Percentiles rank a stretch among this genome's conserved stretches.
phyloP scores from a whole-genome alignment of 345 rosid species.

The Camelina laxa region DNA sequence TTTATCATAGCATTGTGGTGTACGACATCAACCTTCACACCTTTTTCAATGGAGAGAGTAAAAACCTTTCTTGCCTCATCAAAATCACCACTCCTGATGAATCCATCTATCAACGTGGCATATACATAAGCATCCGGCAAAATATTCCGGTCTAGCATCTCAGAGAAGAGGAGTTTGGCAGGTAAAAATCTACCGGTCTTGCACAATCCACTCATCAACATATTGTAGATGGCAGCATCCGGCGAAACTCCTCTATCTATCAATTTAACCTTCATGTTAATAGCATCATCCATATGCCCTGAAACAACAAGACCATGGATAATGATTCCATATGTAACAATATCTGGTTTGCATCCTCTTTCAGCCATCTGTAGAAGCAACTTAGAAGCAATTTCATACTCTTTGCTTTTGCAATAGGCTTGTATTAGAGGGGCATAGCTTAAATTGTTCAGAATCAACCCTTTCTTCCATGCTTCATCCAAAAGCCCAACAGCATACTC shows the following conservation, averaged over 20 bases:
- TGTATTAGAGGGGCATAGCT: conserved; percentile 71
- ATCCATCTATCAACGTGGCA: conserved; percentile 83
- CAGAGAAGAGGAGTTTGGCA: conserved; percentile 67
- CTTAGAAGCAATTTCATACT: conserved; percentile 54
- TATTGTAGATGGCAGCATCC: conserved; percentile 81
- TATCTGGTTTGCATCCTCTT: conserved; percentile 72
- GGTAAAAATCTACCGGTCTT: conserved; percentile 67
- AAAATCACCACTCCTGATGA: conserved; percentile 61
- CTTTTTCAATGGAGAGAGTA: conserved; percentile 55
- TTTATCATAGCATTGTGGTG: conserved; percentile 85
- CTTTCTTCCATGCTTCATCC: conserved; percentile 58
- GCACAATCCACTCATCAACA: conserved; percentile 82
- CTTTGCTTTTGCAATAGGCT: conserved; percentile 56
- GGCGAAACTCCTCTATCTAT: conserved; percentile 66
- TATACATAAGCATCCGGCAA: conserved; percentile 67
- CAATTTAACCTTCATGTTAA: conserved; percentile 59
- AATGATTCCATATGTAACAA: conserved; percentile 73
- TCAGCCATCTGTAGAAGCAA: conserved; percentile 74
- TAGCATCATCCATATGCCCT: conserved; percentile 74
- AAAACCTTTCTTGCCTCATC: conserved; percentile 67
- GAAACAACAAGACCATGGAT: conserved; percentile 69
- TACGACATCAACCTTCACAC: conserved; percentile 65
- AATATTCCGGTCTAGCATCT: conserved; percentile 77
- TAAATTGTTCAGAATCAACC: conserved; percentile 54
- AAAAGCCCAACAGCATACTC: conserved; percentile 63